phyloP scores from a whole-genome alignment of 768 basidiomycete genomes.

The Macrocybe gigantea region DNA sequence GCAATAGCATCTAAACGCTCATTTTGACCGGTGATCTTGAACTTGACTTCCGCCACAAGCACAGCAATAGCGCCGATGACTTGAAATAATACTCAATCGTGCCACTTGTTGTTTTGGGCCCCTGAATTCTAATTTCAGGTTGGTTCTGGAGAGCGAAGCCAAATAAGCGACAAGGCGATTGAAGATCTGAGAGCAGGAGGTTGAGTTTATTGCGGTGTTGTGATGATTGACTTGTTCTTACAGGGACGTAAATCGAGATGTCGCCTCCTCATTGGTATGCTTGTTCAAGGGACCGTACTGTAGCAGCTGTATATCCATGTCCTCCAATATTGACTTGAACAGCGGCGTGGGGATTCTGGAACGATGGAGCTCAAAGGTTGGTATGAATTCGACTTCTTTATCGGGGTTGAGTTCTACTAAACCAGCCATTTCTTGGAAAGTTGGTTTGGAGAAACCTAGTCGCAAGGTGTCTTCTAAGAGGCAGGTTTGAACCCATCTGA shows the following conservation, averaged over 20 bases:
- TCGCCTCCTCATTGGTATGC: conserved; percentile 12
- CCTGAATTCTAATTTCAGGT: conserved; percentile 11
- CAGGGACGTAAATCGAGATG: conserved; percentile 12
- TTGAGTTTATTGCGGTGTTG: not conserved
- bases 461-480: not conserved
- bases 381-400: conserved; percentile 3
- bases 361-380: conserved; percentile 12
- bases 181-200: conserved; percentile 11
- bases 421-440: conserved; percentile 7
- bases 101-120: conserved; percentile 9
- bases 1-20: conserved; percentile 12
- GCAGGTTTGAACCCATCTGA: too few species aligned
- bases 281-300: conserved; percentile 13
- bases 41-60: conserved; percentile 8
- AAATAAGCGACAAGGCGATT: conserved; percentile 12
- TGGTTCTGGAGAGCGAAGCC: conserved; percentile 9
- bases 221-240: not conserved
- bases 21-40: conserved; percentile 3
- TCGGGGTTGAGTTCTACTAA: conserved; percentile 12
- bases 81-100: conserved; percentile 5
- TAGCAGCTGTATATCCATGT: conserved; percentile 12
- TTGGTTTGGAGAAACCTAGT: conserved; percentile 2
- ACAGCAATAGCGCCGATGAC: conserved; percentile 6
- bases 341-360: conserved; percentile 14
- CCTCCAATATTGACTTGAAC: conserved; percentile 13